phyloP scores from a whole-genome alignment of 345 rosid genomes.

The Eucalyptus cloeziana region DNA sequence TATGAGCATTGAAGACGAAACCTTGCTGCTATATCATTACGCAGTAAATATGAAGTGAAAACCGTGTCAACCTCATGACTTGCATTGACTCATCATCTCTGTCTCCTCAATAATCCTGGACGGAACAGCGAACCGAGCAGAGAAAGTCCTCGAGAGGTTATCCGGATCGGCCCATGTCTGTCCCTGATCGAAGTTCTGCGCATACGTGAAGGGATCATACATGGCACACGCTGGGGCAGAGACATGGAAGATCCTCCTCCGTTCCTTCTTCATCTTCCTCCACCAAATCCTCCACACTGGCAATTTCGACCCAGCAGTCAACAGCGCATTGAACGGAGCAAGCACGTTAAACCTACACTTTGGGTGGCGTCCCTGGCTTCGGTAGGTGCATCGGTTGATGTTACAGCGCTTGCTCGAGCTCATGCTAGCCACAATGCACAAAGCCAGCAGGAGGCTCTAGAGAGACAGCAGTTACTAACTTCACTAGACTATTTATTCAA shows the following conservation, averaged over 20 bases:
- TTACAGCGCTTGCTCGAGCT: not conserved
- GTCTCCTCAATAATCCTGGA: not conserved
- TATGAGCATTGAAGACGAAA: not conserved
- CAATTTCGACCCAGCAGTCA: not conserved
- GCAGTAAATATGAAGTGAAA: not conserved
- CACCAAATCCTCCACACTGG: conserved; percentile 9
- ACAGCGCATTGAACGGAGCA: not conserved
- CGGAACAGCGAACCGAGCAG: conserved; percentile 24
- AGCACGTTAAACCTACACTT: not conserved
- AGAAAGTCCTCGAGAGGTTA: conserved; percentile 19
- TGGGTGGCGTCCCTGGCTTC: not conserved
- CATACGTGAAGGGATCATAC: conserved; percentile 19
- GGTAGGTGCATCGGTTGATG: not conserved
- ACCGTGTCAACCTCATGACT: not conserved
- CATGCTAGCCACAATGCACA: not conserved
- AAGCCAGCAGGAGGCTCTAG: not conserved
- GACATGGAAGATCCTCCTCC: conserved; percentile 6
- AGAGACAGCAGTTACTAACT: not conserved
- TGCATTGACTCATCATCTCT: not conserved
- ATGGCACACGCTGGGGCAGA: not conserved
- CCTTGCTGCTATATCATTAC: not conserved
- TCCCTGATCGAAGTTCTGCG: conserved; percentile 34
- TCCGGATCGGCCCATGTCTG: conserved; percentile 18
- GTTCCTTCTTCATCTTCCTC: conserved; percentile 20
- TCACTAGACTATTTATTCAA: not conserved